Conservation (phyloP, 176 grass and related monocot species). For the Ananas comosus region DNA sequence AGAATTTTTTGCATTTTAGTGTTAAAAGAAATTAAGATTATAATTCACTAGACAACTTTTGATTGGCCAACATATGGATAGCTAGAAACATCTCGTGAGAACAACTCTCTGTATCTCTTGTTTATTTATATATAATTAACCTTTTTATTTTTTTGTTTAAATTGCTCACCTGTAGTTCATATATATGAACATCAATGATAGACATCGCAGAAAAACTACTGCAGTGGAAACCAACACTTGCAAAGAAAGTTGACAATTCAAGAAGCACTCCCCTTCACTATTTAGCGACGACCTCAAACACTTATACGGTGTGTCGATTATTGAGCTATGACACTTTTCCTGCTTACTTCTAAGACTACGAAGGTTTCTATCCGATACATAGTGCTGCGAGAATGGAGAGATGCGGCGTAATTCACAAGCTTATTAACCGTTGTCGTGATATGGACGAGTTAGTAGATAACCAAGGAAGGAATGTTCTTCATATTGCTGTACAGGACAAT, state of each 20-base stretch:
- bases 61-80: no score
- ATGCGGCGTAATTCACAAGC: neutral
- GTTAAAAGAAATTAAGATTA: no score
- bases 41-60: no score
- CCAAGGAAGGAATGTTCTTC: neutral
- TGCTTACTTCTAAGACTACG: neutral
- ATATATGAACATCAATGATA: neutral
- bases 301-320: neutral
- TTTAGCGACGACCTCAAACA: neutral
- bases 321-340: neutral
- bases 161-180: neutral
- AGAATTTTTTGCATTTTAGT: no score
- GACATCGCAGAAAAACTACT: neutral
- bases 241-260: neutral
- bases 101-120: neutral
- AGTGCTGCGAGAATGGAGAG: neutral
- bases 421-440: neutral
- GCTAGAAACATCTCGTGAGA: no score
- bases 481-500: neutral
- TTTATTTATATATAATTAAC: neutral
- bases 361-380: neutral
- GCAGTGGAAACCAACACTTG: no score
- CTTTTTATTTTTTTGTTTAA: neutral
- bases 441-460: neutral
- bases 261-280: constrained; percentile 1